These are phyloP conservation scores for Penicillium nucicola DNA, from an alignment of 495 filamentous ascomycete genomes.

Conservation along the genomic window DNA sequence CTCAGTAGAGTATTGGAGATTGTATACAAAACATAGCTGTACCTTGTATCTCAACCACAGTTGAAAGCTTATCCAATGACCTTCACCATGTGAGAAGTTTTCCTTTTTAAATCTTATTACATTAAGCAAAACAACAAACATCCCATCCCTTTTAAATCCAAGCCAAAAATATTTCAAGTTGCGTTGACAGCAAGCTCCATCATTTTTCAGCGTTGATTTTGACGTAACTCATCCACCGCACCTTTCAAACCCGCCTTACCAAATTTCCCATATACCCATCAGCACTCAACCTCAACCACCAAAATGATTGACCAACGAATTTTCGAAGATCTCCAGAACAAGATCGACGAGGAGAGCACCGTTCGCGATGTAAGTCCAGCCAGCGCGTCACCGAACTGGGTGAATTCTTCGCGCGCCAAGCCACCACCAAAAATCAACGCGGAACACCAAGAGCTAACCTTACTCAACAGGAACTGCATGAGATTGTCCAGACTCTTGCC, in stretches of 20 bases:
- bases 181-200: not conserved
- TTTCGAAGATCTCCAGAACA: constrained; percentile 82
- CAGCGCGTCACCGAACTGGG: constrained; percentile 3
- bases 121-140: too few species aligned
- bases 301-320: constrained; percentile 72
- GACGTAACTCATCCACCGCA: constrained; percentile 22
- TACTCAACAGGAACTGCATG: constrained; percentile 61
- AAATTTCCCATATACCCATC: not conserved
- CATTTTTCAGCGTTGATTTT: constrained; percentile 7
- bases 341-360: constrained; percentile 81
- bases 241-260: constrained; percentile 7
- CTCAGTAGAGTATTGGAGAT: too few species aligned
- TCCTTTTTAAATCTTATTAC: too few species aligned
- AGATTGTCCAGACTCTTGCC: constrained; percentile 75
- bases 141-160: too few species aligned
- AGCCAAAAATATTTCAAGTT: not conserved
- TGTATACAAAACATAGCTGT: too few species aligned
- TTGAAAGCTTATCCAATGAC: too few species aligned
- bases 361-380: constrained; percentile 66
- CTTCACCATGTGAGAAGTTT: too few species aligned
- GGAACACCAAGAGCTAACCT: constrained; percentile 10
- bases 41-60: too few species aligned
- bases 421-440: constrained; percentile 11
- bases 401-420: constrained; percentile 26
- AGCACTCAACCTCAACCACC: constrained; percentile 3